Base-by-base conservation (phyloP, 106 monocot genomes). In the Gastrodia elata region DNA sequence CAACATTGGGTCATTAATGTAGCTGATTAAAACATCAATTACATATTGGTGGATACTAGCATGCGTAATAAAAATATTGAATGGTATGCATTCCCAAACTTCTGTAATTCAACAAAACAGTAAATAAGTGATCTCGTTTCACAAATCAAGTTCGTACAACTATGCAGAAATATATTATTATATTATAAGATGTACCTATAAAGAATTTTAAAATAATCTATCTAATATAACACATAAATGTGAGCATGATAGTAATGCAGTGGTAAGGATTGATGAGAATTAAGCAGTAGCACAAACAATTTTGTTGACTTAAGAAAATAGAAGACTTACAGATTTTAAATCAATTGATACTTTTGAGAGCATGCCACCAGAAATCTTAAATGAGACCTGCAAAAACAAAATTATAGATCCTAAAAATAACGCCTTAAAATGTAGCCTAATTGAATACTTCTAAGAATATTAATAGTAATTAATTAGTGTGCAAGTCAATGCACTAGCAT, bases 271-370 rank as follows among this genome's bases (percentile, higher is more conserved):
- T 14, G 9, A 61, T 32, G 61, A 61, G 30, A 20, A 37, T 14
- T 14, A 32, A 37, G 10, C 36, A 67, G 6, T 5, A 35, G 20
- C 34, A 0, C 36, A 37, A 37, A 61, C 14, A 32, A 24, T 13
- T 30, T 20, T 67, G 36, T 36, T 67, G n/a, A 37, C 39, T 25
- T 37, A 40, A 26, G 8, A 69, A 40, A 69, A n/a, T 41, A 69
- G 36, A 68, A 39, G 39, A 84, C 94, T 88, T 70, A 94, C 92
- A 58, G 80, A 90, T 97, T 97, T 97, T 73, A 86, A 88, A 82
- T 92, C 92, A 70, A 97, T 83, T 30, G 80, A 83, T 43, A 89
- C 77, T 81, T 88, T 89, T 8, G 96, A 92, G 9, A 92, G 72
- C 55, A 88, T 81, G 43, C 92, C 96, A 39, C 90, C 92, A 18